Conservation (phyloP, 2,329 filamentous ascomycete genomes). For the Cladosporium velox region DNA sequence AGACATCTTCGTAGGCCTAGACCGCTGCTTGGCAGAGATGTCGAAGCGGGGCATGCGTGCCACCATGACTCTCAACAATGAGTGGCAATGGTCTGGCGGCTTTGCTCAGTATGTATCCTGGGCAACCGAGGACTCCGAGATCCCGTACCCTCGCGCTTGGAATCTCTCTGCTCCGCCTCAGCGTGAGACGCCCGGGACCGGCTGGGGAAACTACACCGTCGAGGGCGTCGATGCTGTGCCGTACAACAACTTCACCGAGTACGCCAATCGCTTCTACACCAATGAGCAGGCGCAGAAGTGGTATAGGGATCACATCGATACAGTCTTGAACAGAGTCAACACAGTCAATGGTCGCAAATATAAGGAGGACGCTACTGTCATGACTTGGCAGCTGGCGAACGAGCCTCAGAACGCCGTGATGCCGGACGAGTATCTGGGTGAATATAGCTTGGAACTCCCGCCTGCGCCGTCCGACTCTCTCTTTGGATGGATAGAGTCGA, state of each 20-base stretch:
- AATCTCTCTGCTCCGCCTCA: constrained; percentile 42
- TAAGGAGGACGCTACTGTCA: constrained; percentile 42
- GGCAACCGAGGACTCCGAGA: constrained; percentile 37
- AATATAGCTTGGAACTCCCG: constrained; percentile 33
- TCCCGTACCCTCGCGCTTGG: constrained; percentile 43
- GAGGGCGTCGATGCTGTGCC: constrained; percentile 38
- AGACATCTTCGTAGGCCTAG: constrained; percentile 41
- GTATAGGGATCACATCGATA: constrained; percentile 43
- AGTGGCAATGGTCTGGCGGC: constrained; percentile 46
- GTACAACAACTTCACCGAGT: constrained; percentile 31
- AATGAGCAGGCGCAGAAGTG: constrained; percentile 38
- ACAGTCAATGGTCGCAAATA: constrained; percentile 41
- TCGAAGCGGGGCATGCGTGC: constrained; percentile 43
- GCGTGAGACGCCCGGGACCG: constrained; percentile 35
- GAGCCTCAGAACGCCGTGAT: constrained; percentile 39
- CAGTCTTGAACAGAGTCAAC: constrained; percentile 41
- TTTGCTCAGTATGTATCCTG: constrained; percentile 44
- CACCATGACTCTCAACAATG: constrained; percentile 43
- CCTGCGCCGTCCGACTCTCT: constrained; percentile 38
- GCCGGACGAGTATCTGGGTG: constrained; percentile 33
- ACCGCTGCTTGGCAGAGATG: constrained; percentile 44
- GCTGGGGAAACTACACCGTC: constrained; percentile 45
- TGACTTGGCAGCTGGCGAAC: constrained; percentile 47
- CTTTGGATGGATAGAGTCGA: constrained; percentile 42
- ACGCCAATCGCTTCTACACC: constrained; percentile 42